Base-by-base conservation (phyloP, 495 filamentous ascomycete genomes). In the Penicillium silybi region DNA sequence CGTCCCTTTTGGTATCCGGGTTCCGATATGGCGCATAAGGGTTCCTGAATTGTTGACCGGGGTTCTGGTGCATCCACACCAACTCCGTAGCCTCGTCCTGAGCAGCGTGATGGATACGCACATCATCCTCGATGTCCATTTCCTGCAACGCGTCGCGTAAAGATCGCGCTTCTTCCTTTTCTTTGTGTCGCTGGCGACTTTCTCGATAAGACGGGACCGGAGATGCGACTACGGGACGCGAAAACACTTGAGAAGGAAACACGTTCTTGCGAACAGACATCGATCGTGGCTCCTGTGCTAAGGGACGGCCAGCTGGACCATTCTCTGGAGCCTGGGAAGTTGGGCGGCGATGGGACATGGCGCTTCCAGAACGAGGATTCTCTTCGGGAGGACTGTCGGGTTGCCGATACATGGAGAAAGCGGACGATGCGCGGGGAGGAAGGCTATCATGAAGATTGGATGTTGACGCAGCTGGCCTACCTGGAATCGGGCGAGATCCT, bases 41-140 rank as follows among this genome's bases (percentile, higher is more conserved):
- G 52, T 78, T 78, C 41, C 71, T 74, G 18, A 69, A 71, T 0
- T 80, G 76, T 22, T 80, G 66, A 1, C 78, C 80, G 0, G 83
- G 80, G 57, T 93, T 81, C 57, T 87, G 81, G 61, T 96, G 90
- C 63, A 84, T 84, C 81, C 84, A 93, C 18, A 96, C 90, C 4
- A 95, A 75, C 59, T 95, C 87, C 3, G 89, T 86, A 1, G 91
- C 91, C 65, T 96, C 91, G 51, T 92, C 80, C 52, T 91, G 84
- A 8, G 91, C 91, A 19, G 86, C 88, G 8, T 81, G 66, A 58
- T 92, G 85, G 20, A 95, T 50, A 23, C 80, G 77, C 44, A 75
- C 67, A 23, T 95, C 89, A 34, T 89, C 86, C 2, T 85, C 69
- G 37, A 88, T 44, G 60, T 88, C 84, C 81, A 93, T 84, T 58